Percentiles rank a stretch among this genome's conserved stretches.
Conservation (phyloP, 768 basidiomycete species). For the Gloeopeniophorella convolvens region DNA sequence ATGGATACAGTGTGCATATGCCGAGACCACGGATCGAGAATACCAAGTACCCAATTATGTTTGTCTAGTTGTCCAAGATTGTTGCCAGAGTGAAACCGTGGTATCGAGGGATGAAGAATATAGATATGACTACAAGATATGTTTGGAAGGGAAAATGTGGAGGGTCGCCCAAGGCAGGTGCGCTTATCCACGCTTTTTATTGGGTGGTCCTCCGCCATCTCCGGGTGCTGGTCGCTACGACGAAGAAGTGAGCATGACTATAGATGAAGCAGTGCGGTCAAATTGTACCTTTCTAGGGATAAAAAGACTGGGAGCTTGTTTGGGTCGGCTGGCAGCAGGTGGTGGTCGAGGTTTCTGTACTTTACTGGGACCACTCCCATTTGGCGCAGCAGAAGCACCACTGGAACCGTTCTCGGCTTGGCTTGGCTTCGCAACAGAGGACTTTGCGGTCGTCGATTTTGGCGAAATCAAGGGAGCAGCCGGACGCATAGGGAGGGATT, state of each 20-base stretch:
- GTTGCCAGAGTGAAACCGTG: not conserved
- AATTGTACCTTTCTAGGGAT: slow-evolving; percentile 23
- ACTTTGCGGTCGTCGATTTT: not conserved
- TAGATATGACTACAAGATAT: not conserved
- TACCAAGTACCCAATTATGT: not conserved
- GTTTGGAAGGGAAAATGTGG: not conserved
- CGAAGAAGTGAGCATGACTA: slow-evolving; percentile 16
- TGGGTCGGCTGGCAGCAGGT: slow-evolving; percentile 5
- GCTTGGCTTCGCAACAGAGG: slow-evolving; percentile 3
- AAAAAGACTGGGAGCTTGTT: slow-evolving; percentile 19
- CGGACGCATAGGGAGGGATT: not conserved
- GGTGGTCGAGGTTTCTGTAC: not conserved
- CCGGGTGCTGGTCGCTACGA: slow-evolving; percentile 7
- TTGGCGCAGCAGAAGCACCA: not conserved
- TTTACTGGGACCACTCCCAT: not conserved
- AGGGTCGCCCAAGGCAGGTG: not conserved
- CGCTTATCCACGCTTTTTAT: slow-evolving; percentile 7
- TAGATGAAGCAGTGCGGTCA: not conserved
- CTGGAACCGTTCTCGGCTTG: too few relatives aligned
- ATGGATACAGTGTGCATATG: slow-evolving; percentile 10
- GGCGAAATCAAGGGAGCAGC: not conserved
- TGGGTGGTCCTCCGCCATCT: slow-evolving; percentile 2
- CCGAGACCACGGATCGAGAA: not conserved
- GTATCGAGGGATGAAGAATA: not conserved
- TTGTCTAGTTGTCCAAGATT: not conserved